Conservation (phyloP, 352 stramenopile genomes). For the Lagenidium sp. region DNA sequence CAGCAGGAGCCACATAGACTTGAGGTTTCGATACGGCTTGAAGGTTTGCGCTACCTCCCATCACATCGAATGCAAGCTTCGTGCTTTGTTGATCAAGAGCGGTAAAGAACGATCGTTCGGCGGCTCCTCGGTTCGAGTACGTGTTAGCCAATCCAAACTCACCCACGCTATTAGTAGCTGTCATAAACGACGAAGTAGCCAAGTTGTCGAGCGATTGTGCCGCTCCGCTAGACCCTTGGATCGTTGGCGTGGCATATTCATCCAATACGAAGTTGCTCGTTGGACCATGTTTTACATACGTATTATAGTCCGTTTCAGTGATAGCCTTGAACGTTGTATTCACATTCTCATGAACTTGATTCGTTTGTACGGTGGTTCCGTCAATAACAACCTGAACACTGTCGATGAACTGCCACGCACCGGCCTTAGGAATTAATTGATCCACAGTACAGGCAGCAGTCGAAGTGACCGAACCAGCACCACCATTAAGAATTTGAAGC, state of each 20-base stretch:
- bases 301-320: constrained; percentile 11
- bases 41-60: constrained; percentile 10
- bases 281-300: constrained; percentile 7
- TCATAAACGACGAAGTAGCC: constrained; percentile 9
- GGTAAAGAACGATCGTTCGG: constrained; percentile 9
- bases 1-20: constrained; percentile 8
- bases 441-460: constrained; percentile 10
- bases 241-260: constrained; percentile 8
- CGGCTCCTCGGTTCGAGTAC: constrained; percentile 9
- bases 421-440: constrained; percentile 7
- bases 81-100: constrained; percentile 11
- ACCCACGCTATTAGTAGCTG: constrained; percentile 11
- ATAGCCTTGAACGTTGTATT: constrained; percentile 13
- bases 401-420: constrained; percentile 8
- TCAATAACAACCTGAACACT: constrained; percentile 11
- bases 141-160: constrained; percentile 12
- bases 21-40: constrained; percentile 12
- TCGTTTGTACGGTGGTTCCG: constrained; percentile 7
- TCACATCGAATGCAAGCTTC: constrained; percentile 12
- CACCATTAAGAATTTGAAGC: constrained; percentile 14
- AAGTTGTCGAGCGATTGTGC: constrained; percentile 11
- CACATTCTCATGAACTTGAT: constrained; percentile 13
- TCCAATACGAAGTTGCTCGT: constrained; percentile 11
- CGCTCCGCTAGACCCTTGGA: constrained; percentile 7
- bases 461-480: constrained; percentile 8